Evolutionary conservation across 768 basidiomycete species (phyloP).

Genomic region (Lentinula sp.): DNA sequence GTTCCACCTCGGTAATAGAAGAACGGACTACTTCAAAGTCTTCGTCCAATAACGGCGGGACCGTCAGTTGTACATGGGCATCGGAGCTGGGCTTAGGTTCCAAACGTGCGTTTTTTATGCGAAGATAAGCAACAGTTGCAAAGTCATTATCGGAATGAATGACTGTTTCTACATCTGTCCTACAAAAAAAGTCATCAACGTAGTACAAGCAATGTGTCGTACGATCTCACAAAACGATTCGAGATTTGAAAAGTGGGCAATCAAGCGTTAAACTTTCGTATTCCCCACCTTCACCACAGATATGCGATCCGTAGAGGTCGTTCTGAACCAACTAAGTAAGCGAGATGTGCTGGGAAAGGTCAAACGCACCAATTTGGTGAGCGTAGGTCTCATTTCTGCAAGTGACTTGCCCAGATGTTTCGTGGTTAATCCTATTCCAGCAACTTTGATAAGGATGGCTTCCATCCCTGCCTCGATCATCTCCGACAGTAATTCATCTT

Average conservation of each 20-base stretch:
- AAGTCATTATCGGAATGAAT: conserved; percentile 78
- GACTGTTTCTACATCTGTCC: conserved; percentile 61
- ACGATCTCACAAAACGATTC: conserved; percentile 59
- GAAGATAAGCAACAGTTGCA: conserved; percentile 87
- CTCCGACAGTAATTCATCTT: conserved; percentile 75
- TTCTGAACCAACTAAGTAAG: conserved; percentile 42
- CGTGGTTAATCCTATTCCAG: conserved; percentile 81
- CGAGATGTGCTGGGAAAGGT: background rate
- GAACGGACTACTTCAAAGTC: conserved; percentile 23
- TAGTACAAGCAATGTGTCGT: background rate
- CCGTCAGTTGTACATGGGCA: conserved; percentile 12
- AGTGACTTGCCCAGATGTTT: conserved; percentile 78
- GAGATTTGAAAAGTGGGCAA: conserved; percentile 79
- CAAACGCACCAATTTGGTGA: conserved; percentile 57
- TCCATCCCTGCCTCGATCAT: conserved; percentile 81
- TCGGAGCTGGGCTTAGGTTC: conserved; percentile 37
- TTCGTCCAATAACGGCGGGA: conserved; percentile 53
- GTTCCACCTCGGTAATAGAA: conserved; percentile 11
- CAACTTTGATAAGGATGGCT: conserved; percentile 89
- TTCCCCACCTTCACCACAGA: conserved; percentile 98
- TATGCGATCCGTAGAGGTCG: conserved; percentile 77
- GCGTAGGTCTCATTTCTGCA: conserved; percentile 63
- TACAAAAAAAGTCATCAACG: conserved; percentile 17
- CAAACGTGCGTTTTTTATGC: conserved; percentile 65
- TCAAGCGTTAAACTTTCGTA: conserved; percentile 93